Evolutionary conservation across 2,329 filamentous ascomycete species (phyloP).

Genomic region (Thermoascus crustaceus): DNA sequence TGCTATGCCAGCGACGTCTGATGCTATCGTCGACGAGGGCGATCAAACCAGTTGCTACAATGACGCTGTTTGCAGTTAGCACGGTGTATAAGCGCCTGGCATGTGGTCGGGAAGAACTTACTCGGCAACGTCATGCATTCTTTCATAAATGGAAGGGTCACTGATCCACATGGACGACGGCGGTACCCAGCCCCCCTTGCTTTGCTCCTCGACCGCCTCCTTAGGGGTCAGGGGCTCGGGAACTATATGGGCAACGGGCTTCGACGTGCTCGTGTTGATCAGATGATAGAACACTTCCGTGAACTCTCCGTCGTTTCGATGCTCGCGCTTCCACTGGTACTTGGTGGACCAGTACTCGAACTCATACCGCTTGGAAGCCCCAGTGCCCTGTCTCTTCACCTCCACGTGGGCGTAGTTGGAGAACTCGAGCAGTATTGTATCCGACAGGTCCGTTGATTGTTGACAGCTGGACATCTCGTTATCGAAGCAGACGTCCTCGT

Average conservation of each 20-base stretch:
- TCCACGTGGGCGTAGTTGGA: conserved; percentile 95
- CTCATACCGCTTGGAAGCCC: conserved; percentile 67
- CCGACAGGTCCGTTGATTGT: conserved; percentile 48
- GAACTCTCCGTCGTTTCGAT: conserved; percentile 56
- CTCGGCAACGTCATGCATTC: conserved; percentile 76
- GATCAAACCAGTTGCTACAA: conserved; percentile 83
- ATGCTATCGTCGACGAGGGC: conserved; percentile 88
- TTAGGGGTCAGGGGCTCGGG: conserved; percentile 66
- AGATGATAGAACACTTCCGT: conserved; percentile 71
- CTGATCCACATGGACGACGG: conserved; percentile 87
- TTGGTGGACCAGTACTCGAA: conserved; percentile 88
- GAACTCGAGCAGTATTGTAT: conserved; percentile 84
- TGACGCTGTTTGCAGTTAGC: too few species aligned
- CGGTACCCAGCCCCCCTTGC: conserved; percentile 80
- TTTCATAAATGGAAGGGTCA: conserved; percentile 60
- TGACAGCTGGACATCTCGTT: conserved; percentile 10
- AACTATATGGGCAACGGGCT: conserved; percentile 72
- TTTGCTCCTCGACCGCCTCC: conserved; percentile 63
- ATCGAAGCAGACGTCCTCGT: conserved; percentile 29
- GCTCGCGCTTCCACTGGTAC: conserved; percentile 75
- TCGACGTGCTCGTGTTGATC: conserved; percentile 55
- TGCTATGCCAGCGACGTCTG: conserved; percentile 63
- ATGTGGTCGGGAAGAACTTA: conserved; percentile 44
- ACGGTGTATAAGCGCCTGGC: too few species aligned
- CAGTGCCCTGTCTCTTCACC: conserved; percentile 60